phyloP scores from a whole-genome alignment of 2,329 filamentous ascomycete genomes.

The Scedosporium apiospermum region DNA sequence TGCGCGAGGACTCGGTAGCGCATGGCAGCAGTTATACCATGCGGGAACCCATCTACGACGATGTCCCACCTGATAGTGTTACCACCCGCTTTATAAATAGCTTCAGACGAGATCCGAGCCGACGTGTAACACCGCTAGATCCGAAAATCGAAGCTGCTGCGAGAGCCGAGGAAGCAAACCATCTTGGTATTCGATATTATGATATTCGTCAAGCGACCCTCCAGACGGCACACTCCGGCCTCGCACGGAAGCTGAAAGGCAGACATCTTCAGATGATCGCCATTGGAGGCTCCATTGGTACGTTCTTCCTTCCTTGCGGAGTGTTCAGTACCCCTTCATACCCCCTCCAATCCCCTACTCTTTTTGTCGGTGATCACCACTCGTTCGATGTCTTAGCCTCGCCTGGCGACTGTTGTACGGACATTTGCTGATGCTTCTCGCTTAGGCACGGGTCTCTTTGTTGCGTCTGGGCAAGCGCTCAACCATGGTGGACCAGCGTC shows the following conservation, averaged over 20 bases:
- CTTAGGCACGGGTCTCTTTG: constrained; percentile 71
- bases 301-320: constrained; percentile 7
- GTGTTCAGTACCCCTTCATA: background rate
- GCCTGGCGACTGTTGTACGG: background rate
- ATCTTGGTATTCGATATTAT: constrained; percentile 36
- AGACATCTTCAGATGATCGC: constrained; percentile 96
- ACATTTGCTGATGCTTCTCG: constrained; percentile 7
- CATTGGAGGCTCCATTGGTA: constrained; percentile 83
- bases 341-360: background rate
- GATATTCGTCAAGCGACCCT: constrained; percentile 51
- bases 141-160: constrained; percentile 20
- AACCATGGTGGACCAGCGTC: constrained; percentile 68
- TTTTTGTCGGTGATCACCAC: background rate
- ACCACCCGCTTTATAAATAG: constrained; percentile 44
- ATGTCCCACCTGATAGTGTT: constrained; percentile 21
- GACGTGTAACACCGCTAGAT: constrained; percentile 36
- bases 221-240: constrained; percentile 65
- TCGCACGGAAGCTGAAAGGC: constrained; percentile 70
- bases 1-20: constrained; percentile 47
- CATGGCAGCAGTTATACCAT: constrained; percentile 41
- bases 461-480: constrained; percentile 67
- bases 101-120: constrained; percentile 52
- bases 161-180: constrained; percentile 19
- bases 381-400: background rate
- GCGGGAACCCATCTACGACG: constrained; percentile 38